Conservation (phyloP, 495 filamentous ascomycete genomes). For the Annulohypoxylon moriforme region DNA sequence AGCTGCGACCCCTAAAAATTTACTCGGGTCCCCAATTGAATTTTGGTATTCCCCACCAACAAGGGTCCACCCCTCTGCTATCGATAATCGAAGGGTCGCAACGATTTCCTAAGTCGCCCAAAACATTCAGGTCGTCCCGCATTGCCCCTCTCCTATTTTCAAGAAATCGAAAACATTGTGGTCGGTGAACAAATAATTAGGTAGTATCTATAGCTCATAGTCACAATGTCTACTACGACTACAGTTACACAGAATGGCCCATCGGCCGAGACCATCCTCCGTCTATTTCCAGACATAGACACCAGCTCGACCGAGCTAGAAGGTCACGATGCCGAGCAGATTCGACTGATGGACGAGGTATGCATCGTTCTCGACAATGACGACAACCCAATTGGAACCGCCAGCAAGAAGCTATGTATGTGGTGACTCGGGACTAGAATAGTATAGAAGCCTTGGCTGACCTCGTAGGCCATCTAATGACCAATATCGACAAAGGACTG, state of each 20-base stretch:
- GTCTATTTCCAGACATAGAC: constrained; percentile 95
- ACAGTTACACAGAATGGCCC: constrained; percentile 63
- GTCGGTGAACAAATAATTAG: constrained; percentile 1
- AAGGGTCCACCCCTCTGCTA: background rate
- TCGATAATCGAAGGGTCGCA: constrained; percentile 29
- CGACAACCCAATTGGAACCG: constrained; percentile 93
- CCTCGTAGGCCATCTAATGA: constrained; percentile 90
- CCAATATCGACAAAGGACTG: constrained; percentile 94
- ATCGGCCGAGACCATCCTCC: constrained; percentile 86
- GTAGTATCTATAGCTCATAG: constrained; percentile 20
- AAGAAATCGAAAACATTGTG: constrained; percentile 6
- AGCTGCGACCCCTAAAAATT: constrained; percentile 6
- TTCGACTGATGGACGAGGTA: constrained; percentile 98
- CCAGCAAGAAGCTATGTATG: constrained; percentile 98
- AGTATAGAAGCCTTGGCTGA: constrained; percentile 23
- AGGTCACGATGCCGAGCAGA: constrained; percentile 97
- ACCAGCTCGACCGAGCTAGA: constrained; percentile 79
- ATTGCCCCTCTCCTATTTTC: constrained; percentile 13
- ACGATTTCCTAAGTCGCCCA: constrained; percentile 15
- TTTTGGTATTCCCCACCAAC: background rate
- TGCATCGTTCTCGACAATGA: constrained; percentile 96
- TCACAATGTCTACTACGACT: constrained; percentile 54
- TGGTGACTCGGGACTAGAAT: constrained; percentile 24
- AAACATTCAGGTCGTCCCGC: background rate
- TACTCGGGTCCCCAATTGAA: background rate